Percentiles rank a stretch among this genome's conserved stretches.
phyloP scores from a whole-genome alignment of 345 rosid species.

The Conringia planisiliqua region DNA sequence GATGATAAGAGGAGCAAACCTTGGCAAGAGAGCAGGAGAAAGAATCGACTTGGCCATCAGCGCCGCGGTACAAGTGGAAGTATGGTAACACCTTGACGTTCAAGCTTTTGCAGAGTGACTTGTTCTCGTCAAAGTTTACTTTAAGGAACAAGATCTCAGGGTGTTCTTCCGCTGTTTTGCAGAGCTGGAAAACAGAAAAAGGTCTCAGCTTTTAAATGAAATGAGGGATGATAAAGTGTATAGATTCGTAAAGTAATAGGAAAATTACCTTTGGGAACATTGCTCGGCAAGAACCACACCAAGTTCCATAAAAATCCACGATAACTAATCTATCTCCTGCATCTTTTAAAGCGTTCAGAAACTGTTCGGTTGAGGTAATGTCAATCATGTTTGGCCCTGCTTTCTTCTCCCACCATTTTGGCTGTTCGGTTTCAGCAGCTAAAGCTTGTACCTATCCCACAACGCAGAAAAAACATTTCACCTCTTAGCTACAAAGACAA shows the following conservation, averaged over 20 bases:
- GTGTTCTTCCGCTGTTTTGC: slow-evolving; percentile 71
- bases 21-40: slow-evolving; percentile 87
- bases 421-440: slow-evolving; percentile 60
- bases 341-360: slow-evolving; percentile 61
- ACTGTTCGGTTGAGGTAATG: slow-evolving; percentile 76
- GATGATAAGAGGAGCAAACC: slow-evolving; percentile 39
- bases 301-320: slow-evolving; percentile 91
- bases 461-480: not conserved
- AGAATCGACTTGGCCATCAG: slow-evolving; percentile 77
- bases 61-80: slow-evolving; percentile 74
- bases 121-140: slow-evolving; percentile 89
- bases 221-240: not conserved
- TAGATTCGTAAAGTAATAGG: not conserved
- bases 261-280: slow-evolving; percentile 74
- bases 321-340: slow-evolving; percentile 82
- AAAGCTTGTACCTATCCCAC: slow-evolving; percentile 54
- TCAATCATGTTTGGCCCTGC: slow-evolving; percentile 87
- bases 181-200: slow-evolving; percentile 48
- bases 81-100: slow-evolving; percentile 84
- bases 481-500: not conserved
- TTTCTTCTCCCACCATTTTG: slow-evolving; percentile 96
- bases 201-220: not conserved
- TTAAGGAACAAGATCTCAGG: slow-evolving; percentile 75
- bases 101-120: slow-evolving; percentile 86
- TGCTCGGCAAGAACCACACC: slow-evolving; percentile 97